A percentile compares a stretch with the other conserved stretches of the same genome.
Evolutionary conservation across 2,329 filamentous ascomycete genomes (phyloP).

Genomic region (Fusarium secorum): DNA sequence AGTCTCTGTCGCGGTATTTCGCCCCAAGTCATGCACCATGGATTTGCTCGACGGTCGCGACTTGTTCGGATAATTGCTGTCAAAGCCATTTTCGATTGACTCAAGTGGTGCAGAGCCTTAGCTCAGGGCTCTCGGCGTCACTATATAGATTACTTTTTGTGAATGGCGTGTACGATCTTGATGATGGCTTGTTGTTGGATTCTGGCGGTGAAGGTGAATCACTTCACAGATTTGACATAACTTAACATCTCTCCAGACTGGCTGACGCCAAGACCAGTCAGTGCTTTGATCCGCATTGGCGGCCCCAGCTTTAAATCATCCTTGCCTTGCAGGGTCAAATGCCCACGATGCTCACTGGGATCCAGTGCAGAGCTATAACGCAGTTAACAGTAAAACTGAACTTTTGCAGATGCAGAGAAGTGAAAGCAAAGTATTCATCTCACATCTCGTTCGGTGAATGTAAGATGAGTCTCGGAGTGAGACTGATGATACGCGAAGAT

Average conservation of each 20-base stretch:
- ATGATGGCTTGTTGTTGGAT: too few relatives aligned
- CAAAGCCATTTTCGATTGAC: background rate
- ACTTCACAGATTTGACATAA: background rate
- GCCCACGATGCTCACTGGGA: fast-evolving
- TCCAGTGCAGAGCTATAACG: fast-evolving
- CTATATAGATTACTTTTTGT: too few relatives aligned
- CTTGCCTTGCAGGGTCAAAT: background rate
- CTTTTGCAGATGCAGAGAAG: fast-evolving
- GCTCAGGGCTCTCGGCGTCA: background rate
- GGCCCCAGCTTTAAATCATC: background rate
- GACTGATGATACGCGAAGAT: background rate
- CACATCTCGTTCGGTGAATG: background rate
- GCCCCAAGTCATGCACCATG: fast-evolving
- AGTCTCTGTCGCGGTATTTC: fast-evolving
- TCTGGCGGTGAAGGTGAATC: background rate
- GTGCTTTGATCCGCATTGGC: background rate
- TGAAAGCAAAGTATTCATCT: fast-evolving
- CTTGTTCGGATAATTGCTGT: background rate
- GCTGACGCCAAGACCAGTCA: background rate
- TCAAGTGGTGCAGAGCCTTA: background rate
- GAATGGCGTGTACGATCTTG: too few relatives aligned
- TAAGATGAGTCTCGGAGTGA: background rate
- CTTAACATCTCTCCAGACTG: background rate
- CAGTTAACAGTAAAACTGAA: fast-evolving
- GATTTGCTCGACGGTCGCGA: too few relatives aligned